A percentile compares a stretch with the other conserved stretches of the same genome.
phyloP scores from a whole-genome alignment of 139 green algal species.

The Chlamydomonas schloesseri region DNA sequence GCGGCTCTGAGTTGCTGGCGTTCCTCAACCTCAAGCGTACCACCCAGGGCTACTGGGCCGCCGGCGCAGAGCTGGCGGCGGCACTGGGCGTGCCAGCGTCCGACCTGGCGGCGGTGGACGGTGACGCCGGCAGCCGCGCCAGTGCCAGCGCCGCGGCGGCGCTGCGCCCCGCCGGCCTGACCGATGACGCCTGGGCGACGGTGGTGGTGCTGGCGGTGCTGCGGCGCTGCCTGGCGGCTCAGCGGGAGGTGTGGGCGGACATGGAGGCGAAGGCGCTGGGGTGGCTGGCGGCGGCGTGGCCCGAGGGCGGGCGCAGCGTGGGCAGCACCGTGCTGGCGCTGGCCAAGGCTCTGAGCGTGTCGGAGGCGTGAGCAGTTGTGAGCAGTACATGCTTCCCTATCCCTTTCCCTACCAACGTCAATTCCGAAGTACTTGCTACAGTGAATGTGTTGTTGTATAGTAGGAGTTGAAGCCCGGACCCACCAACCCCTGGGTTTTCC shows the following conservation, averaged over 20 bases:
- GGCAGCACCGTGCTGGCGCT: constrained; percentile 51
- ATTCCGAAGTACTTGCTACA: too few species aligned
- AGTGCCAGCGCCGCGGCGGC: too few species aligned
- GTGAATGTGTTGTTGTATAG: too few species aligned
- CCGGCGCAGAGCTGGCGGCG: background rate
- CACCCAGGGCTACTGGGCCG: constrained; percentile 3
- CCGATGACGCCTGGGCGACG: constrained; percentile 15
- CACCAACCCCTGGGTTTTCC: too few species aligned
- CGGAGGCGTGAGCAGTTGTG: too few species aligned
- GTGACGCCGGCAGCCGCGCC: background rate
- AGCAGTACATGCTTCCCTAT: too few species aligned
- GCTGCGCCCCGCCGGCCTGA: background rate
- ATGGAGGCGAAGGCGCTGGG: constrained; percentile 44
- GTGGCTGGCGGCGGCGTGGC: constrained; percentile 11
- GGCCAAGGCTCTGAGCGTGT: background rate
- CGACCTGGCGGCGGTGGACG: background rate
- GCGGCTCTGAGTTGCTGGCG: background rate
- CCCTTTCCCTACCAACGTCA: too few species aligned
- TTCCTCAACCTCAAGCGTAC: constrained; percentile 23
- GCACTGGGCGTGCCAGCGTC: background rate
- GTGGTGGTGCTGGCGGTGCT: constrained; percentile 24
- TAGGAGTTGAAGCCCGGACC: too few species aligned
- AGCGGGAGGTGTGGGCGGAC: constrained; percentile 23
- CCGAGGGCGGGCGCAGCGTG: constrained; percentile 1
- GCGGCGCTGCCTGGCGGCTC: background rate